Evolutionary conservation across 805 yeast genomes (phyloP).

Genomic region (Cyberlindnera mississippiensis): DNA sequence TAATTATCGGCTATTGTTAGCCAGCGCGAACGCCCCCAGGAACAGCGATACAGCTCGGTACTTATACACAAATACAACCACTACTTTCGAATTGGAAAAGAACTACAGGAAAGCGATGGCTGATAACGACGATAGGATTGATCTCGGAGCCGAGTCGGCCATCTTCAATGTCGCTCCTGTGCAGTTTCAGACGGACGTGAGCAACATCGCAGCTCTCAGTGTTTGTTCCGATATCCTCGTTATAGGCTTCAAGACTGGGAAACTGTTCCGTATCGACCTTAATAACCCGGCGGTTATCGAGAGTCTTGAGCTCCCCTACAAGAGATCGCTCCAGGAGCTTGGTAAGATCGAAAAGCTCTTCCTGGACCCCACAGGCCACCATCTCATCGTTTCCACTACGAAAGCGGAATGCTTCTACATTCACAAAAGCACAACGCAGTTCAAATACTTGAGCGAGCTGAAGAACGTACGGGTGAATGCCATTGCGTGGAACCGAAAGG

Average conservation of each 20-base stretch:
- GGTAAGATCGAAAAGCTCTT: conserved; percentile 36
- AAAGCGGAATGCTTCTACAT: conserved; percentile 46
- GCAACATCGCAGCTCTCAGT: conserved; percentile 44
- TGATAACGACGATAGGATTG: conserved; percentile 13
- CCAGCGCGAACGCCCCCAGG: not conserved
- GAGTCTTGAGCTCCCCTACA: conserved; percentile 33
- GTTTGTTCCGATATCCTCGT: conserved; percentile 55
- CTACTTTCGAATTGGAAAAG: no score
- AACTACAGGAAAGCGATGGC: conserved; percentile 10
- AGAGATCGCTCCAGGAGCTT: conserved; percentile 25
- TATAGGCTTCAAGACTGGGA: conserved; percentile 48
- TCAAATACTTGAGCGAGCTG: conserved; percentile 42
- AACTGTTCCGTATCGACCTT: conserved; percentile 61
- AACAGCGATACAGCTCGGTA: no score
- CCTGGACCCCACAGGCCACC: conserved; percentile 49
- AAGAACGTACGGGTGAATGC: conserved; percentile 41
- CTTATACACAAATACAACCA: no score
- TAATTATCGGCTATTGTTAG: not conserved
- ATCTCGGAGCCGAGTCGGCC: conserved; percentile 6
- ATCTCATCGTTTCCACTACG: conserved; percentile 46
- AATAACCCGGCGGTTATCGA: conserved; percentile 60
- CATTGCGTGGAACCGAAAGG: conserved; percentile 38
- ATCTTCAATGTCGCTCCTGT: conserved; percentile 37
- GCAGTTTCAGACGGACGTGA: conserved; percentile 47
- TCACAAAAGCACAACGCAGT: conserved; percentile 37